Conservation (phyloP, 352 stramenopile species). For the Globisporangium rhizosaccharum region DNA sequence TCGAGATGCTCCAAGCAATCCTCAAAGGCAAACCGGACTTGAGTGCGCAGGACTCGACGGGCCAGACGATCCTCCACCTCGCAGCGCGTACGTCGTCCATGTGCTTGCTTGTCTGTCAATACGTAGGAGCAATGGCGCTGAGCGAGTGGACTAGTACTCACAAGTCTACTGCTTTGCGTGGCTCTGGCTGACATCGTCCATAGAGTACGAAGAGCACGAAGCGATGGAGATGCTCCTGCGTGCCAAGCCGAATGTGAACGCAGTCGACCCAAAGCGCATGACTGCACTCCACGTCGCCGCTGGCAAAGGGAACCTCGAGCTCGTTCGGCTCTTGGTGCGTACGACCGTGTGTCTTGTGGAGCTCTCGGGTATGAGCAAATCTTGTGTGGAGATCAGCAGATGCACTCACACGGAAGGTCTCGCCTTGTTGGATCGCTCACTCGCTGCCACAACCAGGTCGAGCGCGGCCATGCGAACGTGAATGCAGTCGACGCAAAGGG, state of each 20-base stretch:
- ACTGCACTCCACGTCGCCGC: constrained; percentile 62
- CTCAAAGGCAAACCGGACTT: constrained; percentile 72
- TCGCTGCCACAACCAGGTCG: constrained; percentile 19
- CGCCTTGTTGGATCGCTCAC: background rate
- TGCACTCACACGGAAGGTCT: too few relatives aligned
- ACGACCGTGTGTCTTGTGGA: background rate
- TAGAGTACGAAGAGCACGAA: constrained; percentile 65
- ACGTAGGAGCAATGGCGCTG: background rate
- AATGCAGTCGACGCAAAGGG: constrained; percentile 62
- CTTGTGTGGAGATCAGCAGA: background rate
- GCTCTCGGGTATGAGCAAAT: background rate
- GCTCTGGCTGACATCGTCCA: background rate
- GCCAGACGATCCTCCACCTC: constrained; percentile 63
- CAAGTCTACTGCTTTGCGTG: background rate
- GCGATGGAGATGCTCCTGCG: constrained; percentile 53
- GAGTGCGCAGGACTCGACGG: constrained; percentile 48
- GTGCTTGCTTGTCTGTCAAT: background rate
- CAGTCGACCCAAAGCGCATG: constrained; percentile 66
- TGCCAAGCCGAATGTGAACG: constrained; percentile 60
- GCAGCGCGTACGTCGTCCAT: constrained; percentile 35
- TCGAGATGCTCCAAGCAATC: constrained; percentile 59
- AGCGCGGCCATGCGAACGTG: constrained; percentile 48
- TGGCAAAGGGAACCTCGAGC: constrained; percentile 56
- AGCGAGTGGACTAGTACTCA: background rate
- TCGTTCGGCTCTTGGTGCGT: constrained; percentile 47